Conservation (phyloP, 306 rosid species). For the Mucuna pruriens region DNA sequence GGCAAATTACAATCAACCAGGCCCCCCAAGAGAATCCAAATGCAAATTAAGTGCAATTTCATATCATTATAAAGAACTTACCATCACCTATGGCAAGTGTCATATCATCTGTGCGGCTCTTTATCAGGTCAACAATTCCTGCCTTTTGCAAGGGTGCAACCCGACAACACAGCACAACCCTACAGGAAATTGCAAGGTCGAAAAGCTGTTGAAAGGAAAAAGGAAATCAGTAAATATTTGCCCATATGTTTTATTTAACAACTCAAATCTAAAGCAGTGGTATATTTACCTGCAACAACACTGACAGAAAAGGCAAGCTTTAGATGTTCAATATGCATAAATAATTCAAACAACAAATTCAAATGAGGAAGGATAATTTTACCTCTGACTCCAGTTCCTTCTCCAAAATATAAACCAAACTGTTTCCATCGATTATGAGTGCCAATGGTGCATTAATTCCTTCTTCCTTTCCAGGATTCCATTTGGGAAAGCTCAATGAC, state of each 20-base stretch:
- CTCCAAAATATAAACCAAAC: conserved; percentile 96
- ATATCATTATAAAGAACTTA: conserved; percentile 43
- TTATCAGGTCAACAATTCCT: conserved; percentile 93
- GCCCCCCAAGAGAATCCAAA: conserved; percentile 23
- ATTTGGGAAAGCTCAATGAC: conserved; percentile 50
- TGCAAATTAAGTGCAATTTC: conserved; percentile 15
- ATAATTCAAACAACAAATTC: not conserved
- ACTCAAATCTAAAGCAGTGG: conserved; percentile 7
- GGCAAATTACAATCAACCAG: conserved; percentile 13
- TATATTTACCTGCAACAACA: conserved; percentile 33
- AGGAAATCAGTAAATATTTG: conserved; percentile 34
- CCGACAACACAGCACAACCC: conserved; percentile 95
- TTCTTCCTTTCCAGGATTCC: conserved; percentile 63
- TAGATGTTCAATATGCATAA: conserved; percentile 11
- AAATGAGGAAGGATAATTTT: conserved; percentile 42
- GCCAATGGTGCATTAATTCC: conserved; percentile 64
- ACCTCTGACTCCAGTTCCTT: conserved; percentile 86
- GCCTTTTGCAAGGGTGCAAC: conserved; percentile 99
- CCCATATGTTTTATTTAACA: conserved; percentile 3
- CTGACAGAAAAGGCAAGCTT: conserved; percentile 14
- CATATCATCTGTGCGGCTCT: conserved; percentile 94
- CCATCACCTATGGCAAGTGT: conserved; percentile 99
- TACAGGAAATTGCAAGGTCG: conserved; percentile 86
- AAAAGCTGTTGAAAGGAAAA: conserved; percentile 72
- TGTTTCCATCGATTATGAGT: conserved; percentile 92